Evolutionary conservation across 1,139 yeast genomes (phyloP).

Genomic region (Kodamaea sp.): DNA sequence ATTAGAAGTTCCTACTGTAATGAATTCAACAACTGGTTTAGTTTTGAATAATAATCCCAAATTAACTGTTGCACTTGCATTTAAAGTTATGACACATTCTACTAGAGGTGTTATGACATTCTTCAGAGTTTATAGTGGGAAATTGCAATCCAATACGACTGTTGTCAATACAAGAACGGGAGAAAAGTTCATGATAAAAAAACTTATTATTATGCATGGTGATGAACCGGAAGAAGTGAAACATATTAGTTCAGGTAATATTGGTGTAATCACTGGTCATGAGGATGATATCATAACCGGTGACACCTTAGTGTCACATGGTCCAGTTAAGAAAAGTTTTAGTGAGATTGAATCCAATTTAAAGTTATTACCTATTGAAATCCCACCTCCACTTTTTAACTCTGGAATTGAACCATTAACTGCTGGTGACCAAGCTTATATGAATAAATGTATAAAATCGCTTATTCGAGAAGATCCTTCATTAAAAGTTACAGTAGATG

Average conservation of each 20-base stretch:
- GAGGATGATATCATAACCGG: slow-evolving; percentile 77
- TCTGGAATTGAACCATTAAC: slow-evolving; percentile 81
- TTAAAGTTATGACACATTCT: slow-evolving; percentile 85
- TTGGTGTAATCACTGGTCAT: slow-evolving; percentile 84
- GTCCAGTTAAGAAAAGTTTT: slow-evolving; percentile 43
- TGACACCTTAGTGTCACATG: slow-evolving; percentile 73
- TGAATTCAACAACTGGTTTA: slow-evolving; percentile 46
- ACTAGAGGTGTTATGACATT: slow-evolving; percentile 81
- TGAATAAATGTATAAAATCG: slow-evolving; percentile 63
- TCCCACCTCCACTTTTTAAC: slow-evolving; percentile 93
- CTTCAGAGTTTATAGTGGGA: slow-evolving; percentile 85
- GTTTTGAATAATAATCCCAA: slow-evolving; percentile 53
- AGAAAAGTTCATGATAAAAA: slow-evolving; percentile 60
- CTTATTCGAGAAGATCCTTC: slow-evolving; percentile 84
- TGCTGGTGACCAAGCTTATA: slow-evolving; percentile 68
- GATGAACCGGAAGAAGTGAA: slow-evolving; percentile 73
- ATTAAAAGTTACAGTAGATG: slow-evolving; percentile 62
- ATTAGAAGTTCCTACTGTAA: slow-evolving; percentile 28
- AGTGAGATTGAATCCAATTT: slow-evolving; percentile 47
- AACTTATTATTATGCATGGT: slow-evolving; percentile 82
- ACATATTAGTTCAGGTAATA: slow-evolving; percentile 67
- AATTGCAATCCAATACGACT: slow-evolving; percentile 55
- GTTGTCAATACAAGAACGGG: slow-evolving; percentile 71
- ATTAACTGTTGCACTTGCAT: slow-evolving; percentile 78
- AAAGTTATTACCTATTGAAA: slow-evolving; percentile 67